Conservation (phyloP, 768 basidiomycete species). For the Lepiota venenata region DNA sequence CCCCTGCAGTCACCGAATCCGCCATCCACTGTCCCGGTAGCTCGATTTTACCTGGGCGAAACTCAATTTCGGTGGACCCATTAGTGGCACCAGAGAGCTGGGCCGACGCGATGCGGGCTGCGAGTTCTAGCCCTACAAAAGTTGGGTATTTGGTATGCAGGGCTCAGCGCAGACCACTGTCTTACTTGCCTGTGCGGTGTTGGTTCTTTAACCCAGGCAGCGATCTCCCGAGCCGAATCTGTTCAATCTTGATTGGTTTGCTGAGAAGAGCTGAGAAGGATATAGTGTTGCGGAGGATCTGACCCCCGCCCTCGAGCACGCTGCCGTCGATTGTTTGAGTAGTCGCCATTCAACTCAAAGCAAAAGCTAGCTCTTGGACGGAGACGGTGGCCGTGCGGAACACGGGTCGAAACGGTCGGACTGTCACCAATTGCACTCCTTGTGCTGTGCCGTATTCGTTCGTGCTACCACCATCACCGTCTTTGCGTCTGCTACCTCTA, state of each 20-base stretch:
- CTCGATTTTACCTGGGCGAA: conserved; percentile 46
- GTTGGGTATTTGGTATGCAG: background rate
- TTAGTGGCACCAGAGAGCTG: conserved; percentile 50
- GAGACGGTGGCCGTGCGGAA: background rate
- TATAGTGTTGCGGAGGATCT: conserved; percentile 68
- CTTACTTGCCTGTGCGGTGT: conserved; percentile 61
- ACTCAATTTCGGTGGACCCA: conserved; percentile 52
- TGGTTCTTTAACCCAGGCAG: conserved; percentile 71
- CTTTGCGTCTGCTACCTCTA: too few species aligned
- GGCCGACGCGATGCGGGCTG: conserved; percentile 56
- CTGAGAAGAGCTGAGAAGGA: conserved; percentile 61
- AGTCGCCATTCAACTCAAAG: too few species aligned
- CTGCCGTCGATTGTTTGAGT: conserved; percentile 38
- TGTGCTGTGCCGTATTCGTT: too few species aligned
- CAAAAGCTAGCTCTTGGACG: too few species aligned
- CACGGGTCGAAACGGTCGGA: too few species aligned
- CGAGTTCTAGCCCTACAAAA: conserved; percentile 57
- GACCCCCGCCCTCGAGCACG: conserved; percentile 62
- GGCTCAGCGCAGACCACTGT: background rate
- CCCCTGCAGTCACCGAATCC: conserved; percentile 61
- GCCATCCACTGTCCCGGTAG: conserved; percentile 38
- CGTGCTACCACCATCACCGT: too few species aligned
- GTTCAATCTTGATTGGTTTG: conserved; percentile 56
- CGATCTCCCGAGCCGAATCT: conserved; percentile 54
- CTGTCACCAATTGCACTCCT: too few species aligned